Evolutionary conservation across 2,329 filamentous ascomycete species (phyloP).

Genomic region (Aspergillus spinulosporus): DNA sequence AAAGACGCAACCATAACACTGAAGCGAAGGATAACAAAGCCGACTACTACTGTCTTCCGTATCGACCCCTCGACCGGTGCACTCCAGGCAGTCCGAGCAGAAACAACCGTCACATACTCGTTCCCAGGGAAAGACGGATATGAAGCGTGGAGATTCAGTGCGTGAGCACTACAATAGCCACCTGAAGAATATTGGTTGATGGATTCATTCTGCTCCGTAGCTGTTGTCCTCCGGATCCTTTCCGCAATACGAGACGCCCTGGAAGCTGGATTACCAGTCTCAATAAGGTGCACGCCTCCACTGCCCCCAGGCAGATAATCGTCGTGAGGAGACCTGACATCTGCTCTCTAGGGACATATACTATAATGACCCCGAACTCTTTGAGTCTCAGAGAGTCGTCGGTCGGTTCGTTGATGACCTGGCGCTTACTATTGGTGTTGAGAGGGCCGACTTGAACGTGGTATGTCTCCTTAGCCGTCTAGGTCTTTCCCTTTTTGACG

Average conservation of each 20-base stretch:
- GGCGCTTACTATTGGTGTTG: slow-evolving; percentile 59
- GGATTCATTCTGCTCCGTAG: slow-evolving; percentile 35
- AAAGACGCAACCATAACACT: slow-evolving; percentile 26
- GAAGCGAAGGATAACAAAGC: slow-evolving; percentile 27
- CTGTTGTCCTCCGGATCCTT: slow-evolving; percentile 56
- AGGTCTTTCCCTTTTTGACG: not conserved
- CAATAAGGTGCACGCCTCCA: slow-evolving; percentile 54
- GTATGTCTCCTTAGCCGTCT: slow-evolving; percentile 38
- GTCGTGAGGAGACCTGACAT: not conserved
- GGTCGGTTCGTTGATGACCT: slow-evolving; percentile 62
- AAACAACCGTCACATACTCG: slow-evolving; percentile 37
- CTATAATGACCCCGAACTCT: slow-evolving; percentile 61
- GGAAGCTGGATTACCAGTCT: slow-evolving; percentile 49
- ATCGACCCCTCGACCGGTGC: slow-evolving; percentile 33
- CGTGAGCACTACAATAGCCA: slow-evolving; percentile 1
- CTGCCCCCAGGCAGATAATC: not conserved
- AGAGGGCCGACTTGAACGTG: slow-evolving; percentile 57
- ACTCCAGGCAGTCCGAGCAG: slow-evolving; percentile 27
- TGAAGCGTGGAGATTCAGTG: slow-evolving; percentile 58
- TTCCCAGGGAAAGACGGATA: slow-evolving; percentile 58
- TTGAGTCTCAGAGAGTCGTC: slow-evolving; percentile 58
- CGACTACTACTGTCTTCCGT: slow-evolving; percentile 23
- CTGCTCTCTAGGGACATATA: slow-evolving; percentile 57
- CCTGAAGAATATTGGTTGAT: not conserved
- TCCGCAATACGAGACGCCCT: slow-evolving; percentile 57